Base-by-base conservation (phyloP, 2,329 filamentous ascomycete genomes). In the Anthostomella pinea region DNA sequence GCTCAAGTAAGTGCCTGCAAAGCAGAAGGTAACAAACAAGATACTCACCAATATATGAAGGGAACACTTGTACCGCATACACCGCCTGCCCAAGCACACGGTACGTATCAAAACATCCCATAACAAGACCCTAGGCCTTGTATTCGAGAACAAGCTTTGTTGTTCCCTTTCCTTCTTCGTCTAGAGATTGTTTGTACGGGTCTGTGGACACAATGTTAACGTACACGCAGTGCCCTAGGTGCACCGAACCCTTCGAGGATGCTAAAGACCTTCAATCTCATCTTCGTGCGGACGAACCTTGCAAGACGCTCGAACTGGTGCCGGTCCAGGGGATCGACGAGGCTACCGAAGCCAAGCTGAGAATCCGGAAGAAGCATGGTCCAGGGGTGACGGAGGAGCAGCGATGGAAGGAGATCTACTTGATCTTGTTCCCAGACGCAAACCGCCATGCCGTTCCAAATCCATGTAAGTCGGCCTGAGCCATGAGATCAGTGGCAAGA, bases 391-490 rank as follows among this genome's bases (percentile, higher is more conserved):
- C 52, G 2, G 55, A 58, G 17, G 52, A 50, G 31, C 52, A 59
- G 30, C 49, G 51, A 31, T 59, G 57, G 57, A 49, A 33, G 20
- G 55, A 58, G 2, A 58, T 58, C 5, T 59, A 59, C 42, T 27
- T 57, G 31, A 54, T 58, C 16, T 42, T 59, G 3, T 59, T 59
- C 21, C 57, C 57, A 7, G 40, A 45, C 10, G 50, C 51, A 4
- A 55, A 57, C 24, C 43, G 30, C 3, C 48, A 54, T 9, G 48
- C 52, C 3, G 35, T 58, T 29, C 57, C 56, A 18, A 58, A 52
- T 35, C 52, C 57, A 39, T 58, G 57, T 59, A 48, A 41, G 54
- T 37, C 11, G 22, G 8, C 19, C 9, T n/a, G 7, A 3, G 6
- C 8, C 8, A 16, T 38, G n/a, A 15, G 13, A n/a, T 19, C 23